Percentiles rank a stretch among this genome's conserved stretches.
phyloP scores from a whole-genome alignment of 202 grass and related monocot genomes.

The Zoysia matrella region DNA sequence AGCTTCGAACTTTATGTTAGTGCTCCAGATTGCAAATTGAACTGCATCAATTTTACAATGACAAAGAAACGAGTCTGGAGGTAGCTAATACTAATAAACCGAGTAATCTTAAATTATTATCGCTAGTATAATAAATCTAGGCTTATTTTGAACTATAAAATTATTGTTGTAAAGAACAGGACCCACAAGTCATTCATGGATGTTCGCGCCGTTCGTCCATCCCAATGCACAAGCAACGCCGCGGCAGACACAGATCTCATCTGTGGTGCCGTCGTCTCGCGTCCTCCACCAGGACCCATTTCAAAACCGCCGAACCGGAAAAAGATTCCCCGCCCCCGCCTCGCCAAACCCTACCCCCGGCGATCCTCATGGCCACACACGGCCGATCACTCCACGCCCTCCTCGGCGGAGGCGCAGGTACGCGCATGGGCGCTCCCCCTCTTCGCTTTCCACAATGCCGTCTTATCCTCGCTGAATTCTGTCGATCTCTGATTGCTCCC shows the following conservation, averaged over 20 bases:
- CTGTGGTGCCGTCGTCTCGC: conserved; percentile 6
- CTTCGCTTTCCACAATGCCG: neutral
- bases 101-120: too few relatives aligned
- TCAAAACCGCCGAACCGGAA: conserved; percentile 13
- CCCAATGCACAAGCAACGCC: neutral
- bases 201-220: neutral
- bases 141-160: too few relatives aligned
- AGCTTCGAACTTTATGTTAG: neutral
- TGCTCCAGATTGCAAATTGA: neutral
- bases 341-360: conserved; percentile 49
- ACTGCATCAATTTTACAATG: neutral
- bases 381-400: conserved; percentile 40
- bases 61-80: neutral
- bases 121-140: too few relatives aligned
- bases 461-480: neutral
- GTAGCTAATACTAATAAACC: neutral
- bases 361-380: conserved; percentile 61
- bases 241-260: conserved; percentile 6
- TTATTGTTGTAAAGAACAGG: neutral
- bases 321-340: conserved; percentile 13
- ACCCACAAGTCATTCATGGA: neutral
- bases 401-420: too few relatives aligned
- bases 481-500: conserved; percentile 27
- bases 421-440: conserved; percentile 31
- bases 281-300: conserved; percentile 11